Evolutionary conservation across 2,329 filamentous ascomycete species (phyloP), one percentile per base, ranked within the genome.

Genomic region (Calonectria leucothoes): DNA sequence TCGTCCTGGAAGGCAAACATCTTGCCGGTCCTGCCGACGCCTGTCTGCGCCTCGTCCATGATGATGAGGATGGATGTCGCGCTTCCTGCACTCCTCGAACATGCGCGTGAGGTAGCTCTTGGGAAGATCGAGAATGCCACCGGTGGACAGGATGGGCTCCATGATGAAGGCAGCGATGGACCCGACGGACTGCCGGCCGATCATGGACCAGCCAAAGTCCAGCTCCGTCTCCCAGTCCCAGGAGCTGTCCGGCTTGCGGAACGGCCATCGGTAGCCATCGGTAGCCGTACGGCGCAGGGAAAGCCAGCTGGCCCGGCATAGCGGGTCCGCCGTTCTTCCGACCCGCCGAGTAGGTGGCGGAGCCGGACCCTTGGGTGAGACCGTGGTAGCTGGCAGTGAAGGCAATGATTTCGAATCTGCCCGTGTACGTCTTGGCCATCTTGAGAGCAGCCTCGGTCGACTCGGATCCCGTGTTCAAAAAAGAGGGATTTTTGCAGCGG

Each of bases 151-250:
- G 63, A 93, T 92, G 1, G 89, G 89, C 79, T 93, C 91, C 69
- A 93, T 81, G 70, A 93, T 90, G 45, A 91, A 88, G 0, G 91
- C 91, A 0, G 91, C 91, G 0, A 93, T 85, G 0, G 90, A 92
- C 0, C 91, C 91, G 23, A 88, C 87, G 1, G 86, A 89, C 72
- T 91, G 88, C 6, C 85, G 83, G 76, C 93, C 91, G 52, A 93
- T 83, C 82, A 93, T 85, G n/a, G 85, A 84, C 86, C 89, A 93
- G 23, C 90, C 91, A 76, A 89, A 93, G 14, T 91, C 87, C 17
- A 94, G 83, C 79, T 94, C 92, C 0, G 89, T 88, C 75, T 91
- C 85, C 92, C 92, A 94, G 79, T 94, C 91, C 74, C 94, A 91
- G 0, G 87, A 87, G 0, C 91, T 91, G 74, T 93, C 91, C 0